Evolutionary conservation across 1,139 yeast species (phyloP), one percentile per base, ranked within the genome.

Genomic region (Waltiozyma sp.): DNA sequence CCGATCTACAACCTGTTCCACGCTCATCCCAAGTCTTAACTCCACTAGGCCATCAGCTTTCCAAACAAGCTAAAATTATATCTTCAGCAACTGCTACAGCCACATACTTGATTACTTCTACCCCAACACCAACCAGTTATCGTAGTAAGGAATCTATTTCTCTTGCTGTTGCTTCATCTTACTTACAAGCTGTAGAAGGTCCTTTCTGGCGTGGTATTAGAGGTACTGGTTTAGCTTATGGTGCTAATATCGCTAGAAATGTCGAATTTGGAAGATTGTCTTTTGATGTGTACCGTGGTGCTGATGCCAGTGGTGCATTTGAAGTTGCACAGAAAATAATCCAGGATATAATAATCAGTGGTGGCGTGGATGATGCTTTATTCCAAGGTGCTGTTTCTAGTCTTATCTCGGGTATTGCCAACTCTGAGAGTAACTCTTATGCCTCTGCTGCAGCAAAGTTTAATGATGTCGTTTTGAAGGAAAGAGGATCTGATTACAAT

Each of bases 191-290:
- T 26, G 87, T 87, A 21, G 99, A 93, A 62, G 99, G 99, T 1
- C 97, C 98, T 35, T 81, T 91, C 52, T 91, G 98, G 97, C 75
- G 88, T 57, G 95, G 93, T 41, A 85, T 93, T 37, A 76, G 99
- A 63, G 99, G 99, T 36, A 75, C 89, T 1, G 99, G 99, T 2
- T 69, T 87, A 43, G 97, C 97, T 0, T 93, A 93, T 61, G 96
- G 96, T 28, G 93, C 91, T 1, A 70, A 66, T 44, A 69, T 87
- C 49, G 60, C 69, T 28, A 68, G 77, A 43, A 72, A 72, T 51
- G 58, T 76, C 16, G 96, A 88, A 51, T 66, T 76, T 33, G 94
- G 95, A 2, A 74, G 71, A 41, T 63, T 89, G 47, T 69, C 72
- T 11, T 84, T 80, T 55, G 72, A 71, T 40, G 70, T 91, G 24